These are phyloP conservation scores for Eremothecium cymbalariae DNA, from an alignment of 1,139 yeast genomes.

Conservation along the genomic window DNA sequence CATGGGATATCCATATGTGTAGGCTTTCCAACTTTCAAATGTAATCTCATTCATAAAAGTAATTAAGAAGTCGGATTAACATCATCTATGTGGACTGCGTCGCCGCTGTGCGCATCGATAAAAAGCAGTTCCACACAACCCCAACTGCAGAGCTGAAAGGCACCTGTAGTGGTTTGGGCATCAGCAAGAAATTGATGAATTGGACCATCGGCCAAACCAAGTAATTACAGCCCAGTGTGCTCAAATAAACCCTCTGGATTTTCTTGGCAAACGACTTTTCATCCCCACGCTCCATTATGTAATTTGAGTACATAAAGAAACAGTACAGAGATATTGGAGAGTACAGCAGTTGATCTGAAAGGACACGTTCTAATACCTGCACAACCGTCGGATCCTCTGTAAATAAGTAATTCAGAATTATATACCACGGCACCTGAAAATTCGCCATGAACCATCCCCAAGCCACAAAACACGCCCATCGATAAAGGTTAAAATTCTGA, in stretches of 20 bases:
- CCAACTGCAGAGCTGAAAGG: conserved; percentile 90
- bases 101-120: conserved; percentile 52
- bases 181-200: conserved; percentile 71
- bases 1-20: no score
- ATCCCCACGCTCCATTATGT: conserved; percentile 69
- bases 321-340: conserved; percentile 78
- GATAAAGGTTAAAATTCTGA: conserved; percentile 48
- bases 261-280: conserved; percentile 56
- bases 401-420: conserved; percentile 66
- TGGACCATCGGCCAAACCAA: conserved; percentile 95
- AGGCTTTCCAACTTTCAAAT: no score
- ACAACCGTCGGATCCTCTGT: conserved; percentile 74
- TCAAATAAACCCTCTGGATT: conserved; percentile 56
- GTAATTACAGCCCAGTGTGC: conserved; percentile 71
- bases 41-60: no score
- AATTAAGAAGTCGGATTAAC: no score
- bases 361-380: conserved; percentile 74
- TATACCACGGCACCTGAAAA: conserved; percentile 85
- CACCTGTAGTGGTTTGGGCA: conserved; percentile 76
- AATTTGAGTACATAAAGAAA: conserved; percentile 78
- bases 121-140: conserved; percentile 85
- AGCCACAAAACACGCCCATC: conserved; percentile 71
- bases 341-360: conserved; percentile 82
- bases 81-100: no score
- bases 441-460: conserved; percentile 86